Base-by-base conservation (phyloP, 176 grass and related monocot species). In the Oryza officinalis region DNA sequence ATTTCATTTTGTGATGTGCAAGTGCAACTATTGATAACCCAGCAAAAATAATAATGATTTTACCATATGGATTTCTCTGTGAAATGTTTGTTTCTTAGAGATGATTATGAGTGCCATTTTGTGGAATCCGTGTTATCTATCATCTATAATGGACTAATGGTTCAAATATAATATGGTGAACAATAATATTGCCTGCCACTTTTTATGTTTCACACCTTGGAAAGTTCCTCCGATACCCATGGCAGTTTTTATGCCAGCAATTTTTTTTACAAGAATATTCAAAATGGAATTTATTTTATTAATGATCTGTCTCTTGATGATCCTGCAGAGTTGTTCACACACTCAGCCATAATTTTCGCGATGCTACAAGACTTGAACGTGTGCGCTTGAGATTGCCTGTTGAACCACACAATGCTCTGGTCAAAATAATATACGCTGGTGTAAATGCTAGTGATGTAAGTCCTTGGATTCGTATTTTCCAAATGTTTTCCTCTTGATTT, bases 371-470 rank as follows among this genome's bases (percentile, higher is more conserved):
- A 86, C 66, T 96, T 86, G 83, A 92, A 78, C 72, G 77, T 74
- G 90, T 85, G 52, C 85, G 74, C 33, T 78, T 96, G 83, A 99
- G 78, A 69, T 85, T 94, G 64, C 96, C 93, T 57, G 83, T 99
- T 66, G 86, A 96, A 75, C 80, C 91, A 83, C 54, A 94, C 65
- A 84, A 79, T 90, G 93, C 91, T 78, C 46, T 96, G 50, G 86
- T 99, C 81, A 99, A 99, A 89, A 82, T 99, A 83, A 88, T 99
- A 87, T 99, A 96, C 32, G 91, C 96, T 87, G 93, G 96, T 26
- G 96, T 99, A 72, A 99, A 99, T 99, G 96, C 96, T 71, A 99
- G 96, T 89, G 96, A 99, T 86, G 96, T 99, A 94, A 91, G 96
- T 83, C 49, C 71, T 65, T 81, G 4, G 10, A 68, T 50, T 32